Evolutionary conservation across 768 basidiomycete genomes (phyloP).

Genomic region (Boletellus ananas): DNA sequence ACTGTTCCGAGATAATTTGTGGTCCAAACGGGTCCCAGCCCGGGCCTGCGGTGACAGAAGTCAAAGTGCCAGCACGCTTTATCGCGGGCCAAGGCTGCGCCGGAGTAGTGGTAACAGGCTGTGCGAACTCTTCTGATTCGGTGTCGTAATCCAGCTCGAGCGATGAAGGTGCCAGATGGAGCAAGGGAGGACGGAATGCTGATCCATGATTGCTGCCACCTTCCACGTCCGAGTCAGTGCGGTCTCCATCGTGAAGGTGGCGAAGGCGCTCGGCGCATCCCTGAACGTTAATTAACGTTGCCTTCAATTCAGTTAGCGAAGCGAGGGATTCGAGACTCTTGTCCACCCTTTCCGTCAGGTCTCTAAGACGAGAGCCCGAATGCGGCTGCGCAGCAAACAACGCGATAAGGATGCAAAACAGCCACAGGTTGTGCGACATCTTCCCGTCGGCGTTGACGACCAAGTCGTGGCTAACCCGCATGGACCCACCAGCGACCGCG

Average conservation of each 20-base stretch:
- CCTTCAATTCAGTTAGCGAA: constrained; percentile 21
- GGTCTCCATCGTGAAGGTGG: constrained; percentile 13
- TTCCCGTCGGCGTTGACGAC: constrained; percentile 49
- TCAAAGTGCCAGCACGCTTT: not conserved
- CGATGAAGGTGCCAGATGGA: constrained; percentile 17
- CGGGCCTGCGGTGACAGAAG: constrained; percentile 6
- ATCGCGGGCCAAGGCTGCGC: constrained; percentile 6
- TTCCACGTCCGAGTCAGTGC: constrained; percentile 15
- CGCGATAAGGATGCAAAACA: constrained; percentile 35
- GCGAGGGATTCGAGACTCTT: constrained; percentile 7
- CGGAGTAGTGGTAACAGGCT: not conserved
- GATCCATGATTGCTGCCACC: constrained; percentile 22
- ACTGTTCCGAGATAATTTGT: not conserved
- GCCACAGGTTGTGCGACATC: constrained; percentile 50
- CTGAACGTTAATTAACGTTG: constrained; percentile 25
- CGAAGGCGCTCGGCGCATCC: constrained; percentile 18
- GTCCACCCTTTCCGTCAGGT: constrained; percentile 12
- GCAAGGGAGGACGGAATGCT: constrained; percentile 15
- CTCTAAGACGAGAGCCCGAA: constrained; percentile 12
- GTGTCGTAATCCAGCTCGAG: constrained; percentile 18
- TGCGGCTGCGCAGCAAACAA: constrained; percentile 14
- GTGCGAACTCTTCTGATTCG: constrained; percentile 14
- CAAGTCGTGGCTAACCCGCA: constrained; percentile 23
- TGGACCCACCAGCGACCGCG: constrained; percentile 12
- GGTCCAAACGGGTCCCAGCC: not conserved